These are phyloP conservation scores for Karstenula rhodostoma DNA, from an alignment of 2,329 filamentous ascomycete species.

Conservation along the genomic window DNA sequence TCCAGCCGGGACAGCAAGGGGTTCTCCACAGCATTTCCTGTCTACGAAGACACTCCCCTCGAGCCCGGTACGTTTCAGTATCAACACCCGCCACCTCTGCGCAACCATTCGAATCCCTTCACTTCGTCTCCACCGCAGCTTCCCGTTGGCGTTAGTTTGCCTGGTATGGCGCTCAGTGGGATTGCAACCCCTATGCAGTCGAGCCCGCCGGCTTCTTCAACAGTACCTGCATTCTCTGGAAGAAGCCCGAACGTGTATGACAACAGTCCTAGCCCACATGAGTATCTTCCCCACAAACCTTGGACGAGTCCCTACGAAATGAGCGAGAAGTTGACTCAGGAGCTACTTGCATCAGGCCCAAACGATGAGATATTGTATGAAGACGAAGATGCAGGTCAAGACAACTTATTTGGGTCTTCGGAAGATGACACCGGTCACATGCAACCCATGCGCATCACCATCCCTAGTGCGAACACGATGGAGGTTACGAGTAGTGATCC, in stretches of 20 bases:
- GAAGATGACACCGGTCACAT: background rate
- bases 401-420: slow-evolving; percentile 4
- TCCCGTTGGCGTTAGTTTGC: slow-evolving; percentile 15
- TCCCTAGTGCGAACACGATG: slow-evolving; percentile 1
- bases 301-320: slow-evolving; percentile 35
- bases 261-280: slow-evolving; percentile 13
- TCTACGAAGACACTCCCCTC: slow-evolving; percentile 9
- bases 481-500: background rate
- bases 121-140: slow-evolving; percentile 40
- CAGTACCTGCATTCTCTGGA: slow-evolving; percentile 26
- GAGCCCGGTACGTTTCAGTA: slow-evolving; percentile 23
- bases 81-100: slow-evolving; percentile 35
- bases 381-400: background rate
- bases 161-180: slow-evolving; percentile 18
- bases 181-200: slow-evolving; percentile 17
- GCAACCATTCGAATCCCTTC: slow-evolving; percentile 35
- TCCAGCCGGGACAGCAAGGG: slow-evolving; percentile 30
- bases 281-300: slow-evolving; percentile 27
- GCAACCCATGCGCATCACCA: background rate
- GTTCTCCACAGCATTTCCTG: slow-evolving; percentile 47
- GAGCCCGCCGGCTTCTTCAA: slow-evolving; percentile 26
- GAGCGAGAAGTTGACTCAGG: slow-evolving; percentile 44
- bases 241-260: background rate
- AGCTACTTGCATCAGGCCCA: slow-evolving; percentile 45
- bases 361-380: slow-evolving; percentile 47